A percentile compares a stretch with the other conserved stretches of the same genome.
These are phyloP conservation scores for Aspergillus latus DNA, from an alignment of 2,329 filamentous ascomycete genomes.

Conservation along the genomic window DNA sequence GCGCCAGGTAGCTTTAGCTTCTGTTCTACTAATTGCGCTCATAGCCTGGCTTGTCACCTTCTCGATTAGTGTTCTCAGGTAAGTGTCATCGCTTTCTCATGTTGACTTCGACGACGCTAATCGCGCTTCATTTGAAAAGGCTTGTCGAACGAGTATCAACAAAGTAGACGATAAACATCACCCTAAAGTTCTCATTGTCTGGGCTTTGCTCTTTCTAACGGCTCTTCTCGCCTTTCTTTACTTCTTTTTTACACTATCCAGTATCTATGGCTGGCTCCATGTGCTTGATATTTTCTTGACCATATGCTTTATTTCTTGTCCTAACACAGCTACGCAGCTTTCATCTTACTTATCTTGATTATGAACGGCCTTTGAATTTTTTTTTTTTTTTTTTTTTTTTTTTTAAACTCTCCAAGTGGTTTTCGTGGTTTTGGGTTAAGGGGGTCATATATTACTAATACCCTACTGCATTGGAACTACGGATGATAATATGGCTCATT, in stretches of 20 bases:
- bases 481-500: conserved; percentile 15
- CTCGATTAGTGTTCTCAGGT: conserved; percentile 77
- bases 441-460: conserved; percentile 9
- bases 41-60: conserved; percentile 91
- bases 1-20: conserved; percentile 69
- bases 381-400: background rate
- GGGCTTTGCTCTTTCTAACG: background rate
- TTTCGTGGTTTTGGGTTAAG: too few species aligned
- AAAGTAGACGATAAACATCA: conserved; percentile 5
- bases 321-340: background rate
- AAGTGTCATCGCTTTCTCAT: conserved; percentile 19
- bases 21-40: conserved; percentile 75
- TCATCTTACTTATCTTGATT: background rate
- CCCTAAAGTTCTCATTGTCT: background rate
- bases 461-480: conserved; percentile 16
- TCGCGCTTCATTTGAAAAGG: conserved; percentile 22
- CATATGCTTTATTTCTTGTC: background rate
- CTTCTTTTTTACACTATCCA: conserved; percentile 1
- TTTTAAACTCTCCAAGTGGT: too few species aligned
- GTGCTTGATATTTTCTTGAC: background rate
- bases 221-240: background rate
- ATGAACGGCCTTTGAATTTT: background rate
- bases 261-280: conserved; percentile 13
- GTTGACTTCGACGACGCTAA: conserved; percentile 27
- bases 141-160: conserved; percentile 40